Conservation (phyloP, 2,329 filamentous ascomycete species). For the Didymella sp. region DNA sequence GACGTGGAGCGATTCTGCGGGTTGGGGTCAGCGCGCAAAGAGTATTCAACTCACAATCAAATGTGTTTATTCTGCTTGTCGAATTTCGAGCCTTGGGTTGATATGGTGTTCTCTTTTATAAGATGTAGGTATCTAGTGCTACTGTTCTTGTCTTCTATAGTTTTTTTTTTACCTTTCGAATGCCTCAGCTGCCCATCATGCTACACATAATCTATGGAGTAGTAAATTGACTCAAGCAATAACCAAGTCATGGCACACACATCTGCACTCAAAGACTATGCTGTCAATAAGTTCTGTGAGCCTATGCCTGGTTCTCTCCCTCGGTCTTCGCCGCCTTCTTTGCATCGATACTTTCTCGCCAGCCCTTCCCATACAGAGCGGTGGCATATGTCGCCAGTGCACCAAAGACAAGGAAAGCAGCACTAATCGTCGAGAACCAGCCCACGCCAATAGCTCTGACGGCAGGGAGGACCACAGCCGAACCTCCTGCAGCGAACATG, state of each 20-base stretch:
- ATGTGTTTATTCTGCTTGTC: not conserved
- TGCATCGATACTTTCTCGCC: slow-evolving; percentile 63
- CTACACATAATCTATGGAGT: not conserved
- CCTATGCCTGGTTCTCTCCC: slow-evolving; percentile 31
- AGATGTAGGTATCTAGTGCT: slow-evolving; percentile 1
- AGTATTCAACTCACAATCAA: not conserved
- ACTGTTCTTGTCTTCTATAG: not conserved
- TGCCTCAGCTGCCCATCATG: not conserved
- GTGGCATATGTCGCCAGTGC: slow-evolving; percentile 58
- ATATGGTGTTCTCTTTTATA: not conserved
- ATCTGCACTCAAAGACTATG: not conserved
- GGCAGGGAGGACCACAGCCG: slow-evolving; percentile 75
- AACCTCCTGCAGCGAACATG: slow-evolving; percentile 73
- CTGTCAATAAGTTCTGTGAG: not conserved
- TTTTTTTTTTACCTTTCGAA: not conserved
- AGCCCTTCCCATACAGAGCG: slow-evolving; percentile 58
- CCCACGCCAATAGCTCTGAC: slow-evolving; percentile 78
- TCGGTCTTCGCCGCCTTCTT: slow-evolving; percentile 53
- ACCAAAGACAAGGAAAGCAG: slow-evolving; percentile 61
- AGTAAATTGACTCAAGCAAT: not conserved
- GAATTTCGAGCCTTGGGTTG: not conserved
- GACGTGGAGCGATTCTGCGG: slow-evolving; percentile 32
- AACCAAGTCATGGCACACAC: not conserved
- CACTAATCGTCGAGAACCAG: slow-evolving; percentile 78
- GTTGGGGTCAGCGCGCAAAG: slow-evolving; percentile 23